These are phyloP conservation scores for Kwoniella shivajii DNA, from an alignment of 1,284 basidiomycete genomes.

Conservation along the genomic window DNA sequence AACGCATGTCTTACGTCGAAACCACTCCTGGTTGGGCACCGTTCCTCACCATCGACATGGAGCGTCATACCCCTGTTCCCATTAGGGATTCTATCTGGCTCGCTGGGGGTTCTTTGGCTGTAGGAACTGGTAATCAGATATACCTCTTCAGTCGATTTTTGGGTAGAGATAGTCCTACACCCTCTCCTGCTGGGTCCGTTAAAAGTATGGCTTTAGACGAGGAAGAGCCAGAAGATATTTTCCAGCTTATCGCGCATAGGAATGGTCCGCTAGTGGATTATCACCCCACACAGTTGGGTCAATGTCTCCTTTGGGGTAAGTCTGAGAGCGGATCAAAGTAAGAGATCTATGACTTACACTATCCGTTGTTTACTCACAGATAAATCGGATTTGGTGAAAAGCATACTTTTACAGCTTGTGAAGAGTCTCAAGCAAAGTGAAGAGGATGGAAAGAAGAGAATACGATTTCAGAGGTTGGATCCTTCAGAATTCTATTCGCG, in stretches of 20 bases:
- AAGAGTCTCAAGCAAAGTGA: constrained; percentile 48
- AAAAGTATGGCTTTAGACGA: constrained; percentile 40
- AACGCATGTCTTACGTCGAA: constrained; percentile 85
- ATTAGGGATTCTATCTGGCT: constrained; percentile 89
- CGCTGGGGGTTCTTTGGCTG: constrained; percentile 71
- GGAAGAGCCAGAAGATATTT: constrained; percentile 60
- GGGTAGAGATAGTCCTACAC: constrained; percentile 56
- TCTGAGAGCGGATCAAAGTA: not conserved
- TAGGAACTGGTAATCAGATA: constrained; percentile 70
- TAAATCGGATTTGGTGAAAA: constrained; percentile 79
- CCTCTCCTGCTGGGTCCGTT: constrained; percentile 30
- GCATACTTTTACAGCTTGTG: constrained; percentile 70
- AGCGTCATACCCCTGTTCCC: constrained; percentile 69
- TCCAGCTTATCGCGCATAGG: constrained; percentile 75
- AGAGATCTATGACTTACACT: not conserved
- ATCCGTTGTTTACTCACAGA: constrained; percentile 57
- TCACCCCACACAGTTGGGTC: constrained; percentile 88
- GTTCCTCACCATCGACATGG: constrained; percentile 70
- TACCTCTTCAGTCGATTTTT: constrained; percentile 62
- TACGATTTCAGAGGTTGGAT: constrained; percentile 41
- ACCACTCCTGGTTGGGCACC: constrained; percentile 76
- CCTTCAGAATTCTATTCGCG: constrained; percentile 38
- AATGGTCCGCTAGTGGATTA: constrained; percentile 86
- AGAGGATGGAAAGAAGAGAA: constrained; percentile 33
- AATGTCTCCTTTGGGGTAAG: constrained; percentile 86